Base-by-base conservation (phyloP, 305 asterid species). In the Solanum hybrid region DNA sequence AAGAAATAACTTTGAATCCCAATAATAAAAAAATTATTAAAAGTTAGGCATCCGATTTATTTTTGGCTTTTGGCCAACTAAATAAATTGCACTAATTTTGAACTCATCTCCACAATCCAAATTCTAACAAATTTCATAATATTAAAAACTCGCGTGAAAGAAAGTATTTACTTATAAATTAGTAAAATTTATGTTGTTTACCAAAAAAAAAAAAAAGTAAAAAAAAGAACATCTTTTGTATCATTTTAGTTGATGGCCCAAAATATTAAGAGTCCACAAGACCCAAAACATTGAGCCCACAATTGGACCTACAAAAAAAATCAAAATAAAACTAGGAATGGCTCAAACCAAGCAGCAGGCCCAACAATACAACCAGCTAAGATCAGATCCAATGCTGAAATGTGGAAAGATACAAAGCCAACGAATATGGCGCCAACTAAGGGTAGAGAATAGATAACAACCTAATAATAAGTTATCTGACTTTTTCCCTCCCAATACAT, bases 391-490 rank as follows among this genome's bases (percentile, higher is more conserved):
- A 56, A 17, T 56, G n/a, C n/a, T 56, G 1, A 56, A 17, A 56
- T 91, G 93, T 87, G 88, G 92, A 35, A 88, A 64, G 77, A 91
- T 90, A 1, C 86, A 0, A 72, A 81, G 10, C 73, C 90, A 69
- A 24, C 14, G 42, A 90, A 93, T 78, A 92, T 92, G 93, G 93
- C 91, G 92, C 92, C 79, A 91, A n/a, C 86, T 71, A 37, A 89
- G 86, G 78, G 22, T 36, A 13, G 22, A 82, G 85, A 37, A 69
- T 11, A 10, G 27, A 1, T 75, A 75, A 79, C 64, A n/a, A 51
- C 27, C 72, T 64, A 22, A 22, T 60, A 60, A 69, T 26, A 24
- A 26, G 76, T 26, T 69, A 69, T 0, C 32, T 71, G 77, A 71
- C 71, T 32, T 51, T 31, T 86, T 86, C 36, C 9, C 5, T 69